These are phyloP conservation scores for Xylaria sp. DNA, from an alignment of 495 filamentous ascomycete species.

Conservation along the genomic window DNA sequence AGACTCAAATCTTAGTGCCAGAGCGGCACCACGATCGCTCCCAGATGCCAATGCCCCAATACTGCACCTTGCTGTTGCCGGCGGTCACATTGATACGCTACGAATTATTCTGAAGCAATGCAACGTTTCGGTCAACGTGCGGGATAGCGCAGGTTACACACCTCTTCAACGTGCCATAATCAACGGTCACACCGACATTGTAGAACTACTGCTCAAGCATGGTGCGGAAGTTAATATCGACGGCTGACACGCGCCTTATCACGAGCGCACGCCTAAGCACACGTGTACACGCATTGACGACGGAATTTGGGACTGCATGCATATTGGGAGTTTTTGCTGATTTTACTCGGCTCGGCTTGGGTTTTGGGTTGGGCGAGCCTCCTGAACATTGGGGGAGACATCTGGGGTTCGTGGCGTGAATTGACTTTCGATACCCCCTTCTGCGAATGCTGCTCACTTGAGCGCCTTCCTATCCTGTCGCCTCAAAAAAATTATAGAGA, in stretches of 20 bases:
- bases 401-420: conserved; percentile 21
- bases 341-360: conserved; percentile 23
- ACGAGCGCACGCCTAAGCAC: background rate
- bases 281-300: conserved; percentile 27
- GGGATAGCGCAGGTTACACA: conserved; percentile 36
- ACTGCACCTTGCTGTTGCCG: conserved; percentile 30
- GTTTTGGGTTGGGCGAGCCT: conserved; percentile 12
- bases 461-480: conserved; percentile 21
- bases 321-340: conserved; percentile 26
- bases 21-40: conserved; percentile 26
- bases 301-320: conserved; percentile 24
- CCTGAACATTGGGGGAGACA: conserved; percentile 9
- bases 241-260: background rate
- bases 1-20: conserved; percentile 25
- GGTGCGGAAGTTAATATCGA: conserved; percentile 29
- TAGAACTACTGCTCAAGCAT: conserved; percentile 29
- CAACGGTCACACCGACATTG: conserved; percentile 31
- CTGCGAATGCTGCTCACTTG: conserved; percentile 21
- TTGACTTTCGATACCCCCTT: conserved; percentile 32
- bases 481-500: conserved; percentile 22
- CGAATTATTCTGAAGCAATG: conserved; percentile 31
- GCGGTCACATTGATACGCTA: conserved; percentile 30
- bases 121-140: conserved; percentile 34
- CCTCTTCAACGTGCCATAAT: conserved; percentile 36
- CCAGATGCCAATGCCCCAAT: conserved; percentile 30